Conservation (phyloP, 305 asterid species). For the Lippia alba region DNA sequence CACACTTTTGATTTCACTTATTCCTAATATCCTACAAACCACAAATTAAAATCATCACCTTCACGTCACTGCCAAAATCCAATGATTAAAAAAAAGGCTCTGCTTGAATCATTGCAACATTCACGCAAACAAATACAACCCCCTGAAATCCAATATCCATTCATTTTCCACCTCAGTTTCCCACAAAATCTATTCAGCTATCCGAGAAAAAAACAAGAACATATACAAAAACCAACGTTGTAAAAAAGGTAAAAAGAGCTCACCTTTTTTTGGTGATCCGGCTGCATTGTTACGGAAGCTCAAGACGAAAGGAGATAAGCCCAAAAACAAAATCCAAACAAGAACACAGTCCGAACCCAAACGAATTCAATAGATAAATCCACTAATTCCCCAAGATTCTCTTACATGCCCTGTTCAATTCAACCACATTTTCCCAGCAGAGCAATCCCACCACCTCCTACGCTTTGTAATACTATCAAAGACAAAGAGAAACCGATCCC, state of each 20-base stretch:
- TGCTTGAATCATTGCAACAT: not conserved
- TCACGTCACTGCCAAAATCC: slow-evolving; percentile 3
- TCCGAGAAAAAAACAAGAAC: slow-evolving; percentile 5
- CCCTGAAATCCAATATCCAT: slow-evolving; percentile 4
- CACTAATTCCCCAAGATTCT: slow-evolving; percentile 11
- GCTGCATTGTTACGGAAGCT: slow-evolving; percentile 56
- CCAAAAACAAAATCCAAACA: slow-evolving; percentile 28
- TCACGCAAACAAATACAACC: slow-evolving; percentile 12
- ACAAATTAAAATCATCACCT: slow-evolving; percentile 13
- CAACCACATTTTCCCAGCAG: slow-evolving; percentile 86
- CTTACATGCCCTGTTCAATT: slow-evolving; percentile 25
- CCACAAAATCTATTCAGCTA: slow-evolving; percentile 17
- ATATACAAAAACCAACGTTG: not conserved
- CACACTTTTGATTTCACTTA: slow-evolving; percentile 14
- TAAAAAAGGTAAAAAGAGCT: slow-evolving; percentile 37
- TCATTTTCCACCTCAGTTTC: not conserved
- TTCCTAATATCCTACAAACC: slow-evolving; percentile 5
- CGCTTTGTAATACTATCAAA: slow-evolving; percentile 48
- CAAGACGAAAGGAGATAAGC: slow-evolving; percentile 26
- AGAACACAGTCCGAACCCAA: slow-evolving; percentile 6
- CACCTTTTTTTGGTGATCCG: slow-evolving; percentile 78
- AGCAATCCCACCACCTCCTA: slow-evolving; percentile 64
- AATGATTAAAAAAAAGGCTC: slow-evolving; percentile 16
- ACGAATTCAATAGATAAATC: slow-evolving; percentile 28
- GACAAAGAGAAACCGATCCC: slow-evolving; percentile 47